Base-by-base conservation (phyloP, 2,329 filamentous ascomycete genomes). In the Colletotrichum falcatum region DNA sequence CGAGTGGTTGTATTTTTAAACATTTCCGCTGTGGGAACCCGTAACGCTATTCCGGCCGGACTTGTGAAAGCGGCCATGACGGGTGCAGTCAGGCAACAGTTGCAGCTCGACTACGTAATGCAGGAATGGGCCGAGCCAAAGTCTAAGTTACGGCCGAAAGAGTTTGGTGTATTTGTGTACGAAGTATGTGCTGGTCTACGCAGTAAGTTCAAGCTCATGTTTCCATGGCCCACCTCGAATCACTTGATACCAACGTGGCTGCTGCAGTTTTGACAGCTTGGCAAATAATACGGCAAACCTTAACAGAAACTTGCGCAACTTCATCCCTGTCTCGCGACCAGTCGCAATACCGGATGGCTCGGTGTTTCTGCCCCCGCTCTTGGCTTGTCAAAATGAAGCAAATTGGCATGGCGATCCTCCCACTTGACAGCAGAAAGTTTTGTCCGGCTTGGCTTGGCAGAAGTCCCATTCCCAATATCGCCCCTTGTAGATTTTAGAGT, bases 221-320 rank as follows among this genome's bases (percentile, higher is more conserved):
- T 49, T 20, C 11, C 58, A 20, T 23, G 26, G 58, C 42, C 42
- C 44, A 48, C 28, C 30, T 37, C 16, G 26, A n/a, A 23, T 30
- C 20, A 33, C 28, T 16, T 20, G 39, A 46, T 61, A 49, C 49
- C 37, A 90, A 87, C 89, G 30, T 26, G 11, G 26, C 33, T 14
- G 39, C 20, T 28, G 30, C 16, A 26, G 18, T 55, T 42, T 44
- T 56, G 30, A 33, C 35, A 16, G 18, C 14, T n/a, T 18, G 61
- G 66, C 51, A 18, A 51, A 66, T 66, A 51, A 66, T 66, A 12
- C 39, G 20, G 11, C 12, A 35, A 61, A 70, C 63, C 53, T 55
- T 51, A 49, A 66, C 12, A n/a, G 12, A 35, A 18, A 12, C 37
- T 7, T 20, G 8, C 18, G 16, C 49, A 39, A 35, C 42, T 49